Conservation (phyloP, 176 grass and related monocot genomes). For the Oryza nivara region DNA sequence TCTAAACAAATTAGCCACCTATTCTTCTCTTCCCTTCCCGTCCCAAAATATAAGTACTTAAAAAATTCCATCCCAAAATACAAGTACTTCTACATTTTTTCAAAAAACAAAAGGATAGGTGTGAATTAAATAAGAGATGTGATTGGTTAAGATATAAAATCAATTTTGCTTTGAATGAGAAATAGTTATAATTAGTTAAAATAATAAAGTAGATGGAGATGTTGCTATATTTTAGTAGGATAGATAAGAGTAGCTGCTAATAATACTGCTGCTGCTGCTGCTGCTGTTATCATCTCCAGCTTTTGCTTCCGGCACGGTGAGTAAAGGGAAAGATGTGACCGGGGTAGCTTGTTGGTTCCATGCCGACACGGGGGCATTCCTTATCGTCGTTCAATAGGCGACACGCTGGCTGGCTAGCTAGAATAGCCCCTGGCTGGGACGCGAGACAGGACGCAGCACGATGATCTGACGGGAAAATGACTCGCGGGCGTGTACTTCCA, state of each 20-base stretch:
- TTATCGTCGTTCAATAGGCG: background rate
- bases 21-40: too few species aligned
- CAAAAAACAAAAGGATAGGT: too few species aligned
- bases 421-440: background rate
- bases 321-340: slow-evolving; percentile 23
- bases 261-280: background rate
- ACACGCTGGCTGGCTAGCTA: slow-evolving; percentile 24
- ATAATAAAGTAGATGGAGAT: too few species aligned
- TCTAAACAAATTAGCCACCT: background rate
- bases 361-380: slow-evolving; percentile 23
- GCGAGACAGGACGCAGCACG: background rate
- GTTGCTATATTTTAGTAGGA: too few species aligned
- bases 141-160: too few species aligned
- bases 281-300: background rate
- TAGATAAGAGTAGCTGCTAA: too few species aligned
- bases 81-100: too few species aligned
- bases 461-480: slow-evolving; percentile 11
- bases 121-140: too few species aligned
- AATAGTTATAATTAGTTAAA: too few species aligned
- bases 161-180: too few species aligned
- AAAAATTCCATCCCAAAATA: too few species aligned
- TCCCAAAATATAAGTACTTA: too few species aligned
- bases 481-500: background rate
- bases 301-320: background rate
- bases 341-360: slow-evolving; percentile 13